Percentiles rank a stretch among this genome's conserved stretches.
Evolutionary conservation across 106 monocot genomes (phyloP).

Genomic region (Cymbidium sinense): DNA sequence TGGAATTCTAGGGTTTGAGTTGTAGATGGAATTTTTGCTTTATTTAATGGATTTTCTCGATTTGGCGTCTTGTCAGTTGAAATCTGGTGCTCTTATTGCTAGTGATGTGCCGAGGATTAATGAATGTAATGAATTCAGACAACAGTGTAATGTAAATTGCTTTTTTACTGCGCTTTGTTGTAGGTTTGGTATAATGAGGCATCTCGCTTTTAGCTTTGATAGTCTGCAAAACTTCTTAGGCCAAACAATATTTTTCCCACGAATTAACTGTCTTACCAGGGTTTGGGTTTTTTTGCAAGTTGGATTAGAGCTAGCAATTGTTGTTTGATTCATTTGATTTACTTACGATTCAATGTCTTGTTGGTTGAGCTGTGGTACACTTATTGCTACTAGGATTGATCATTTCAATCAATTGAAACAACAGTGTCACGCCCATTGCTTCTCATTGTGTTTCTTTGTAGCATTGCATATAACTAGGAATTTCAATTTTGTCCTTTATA

Average conservation of each 20-base stretch:
- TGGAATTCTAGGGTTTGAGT: background rate
- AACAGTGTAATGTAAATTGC: background rate
- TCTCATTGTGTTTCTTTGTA: background rate
- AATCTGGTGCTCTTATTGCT: background rate
- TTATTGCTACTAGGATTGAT: background rate
- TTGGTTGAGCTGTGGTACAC: background rate
- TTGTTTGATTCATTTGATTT: background rate
- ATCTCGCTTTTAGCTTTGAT: background rate
- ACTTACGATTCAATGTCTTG: background rate
- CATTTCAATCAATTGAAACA: background rate
- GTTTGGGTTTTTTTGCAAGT: background rate
- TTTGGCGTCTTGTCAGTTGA: background rate
- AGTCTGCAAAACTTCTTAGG: background rate
- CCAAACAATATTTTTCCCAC: background rate
- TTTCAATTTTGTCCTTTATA: background rate
- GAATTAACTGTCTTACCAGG: background rate
- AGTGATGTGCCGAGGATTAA: background rate
- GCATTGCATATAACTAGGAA: background rate
- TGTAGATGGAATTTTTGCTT: background rate
- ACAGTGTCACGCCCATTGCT: background rate
- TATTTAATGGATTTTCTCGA: background rate
- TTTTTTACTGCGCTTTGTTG: background rate
- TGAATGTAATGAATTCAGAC: background rate
- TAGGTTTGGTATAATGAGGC: background rate
- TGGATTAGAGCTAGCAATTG: background rate